phyloP scores from a whole-genome alignment of 2,329 filamentous ascomycete species.

The Herpotrichia juniperi region DNA sequence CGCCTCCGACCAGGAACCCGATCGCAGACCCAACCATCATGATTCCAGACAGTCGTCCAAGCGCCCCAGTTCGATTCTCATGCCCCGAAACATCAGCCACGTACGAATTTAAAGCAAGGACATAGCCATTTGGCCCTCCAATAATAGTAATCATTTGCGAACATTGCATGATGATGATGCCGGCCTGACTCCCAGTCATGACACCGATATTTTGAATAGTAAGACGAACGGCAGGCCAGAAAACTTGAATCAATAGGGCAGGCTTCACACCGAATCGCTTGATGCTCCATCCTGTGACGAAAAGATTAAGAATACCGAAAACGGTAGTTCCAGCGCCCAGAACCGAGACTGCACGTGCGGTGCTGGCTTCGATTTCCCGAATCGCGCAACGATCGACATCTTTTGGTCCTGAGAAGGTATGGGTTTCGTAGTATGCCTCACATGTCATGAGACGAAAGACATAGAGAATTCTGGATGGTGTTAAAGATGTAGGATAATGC shows the following conservation, averaged over 20 bases:
- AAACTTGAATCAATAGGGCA: conserved; percentile 67
- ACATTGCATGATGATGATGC: conserved; percentile 71
- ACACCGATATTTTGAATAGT: conserved; percentile 70
- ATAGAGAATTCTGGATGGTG: conserved; percentile 52
- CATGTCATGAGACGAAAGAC: conserved; percentile 76
- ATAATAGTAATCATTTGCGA: conserved; percentile 72
- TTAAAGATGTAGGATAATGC: conserved; percentile 2
- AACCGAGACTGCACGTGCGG: conserved; percentile 68
- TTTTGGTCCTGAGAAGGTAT: conserved; percentile 56
- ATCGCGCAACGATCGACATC: conserved; percentile 62
- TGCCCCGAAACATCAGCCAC: conserved; percentile 69
- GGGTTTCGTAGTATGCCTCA: conserved; percentile 68
- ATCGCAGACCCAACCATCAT: conserved; percentile 71
- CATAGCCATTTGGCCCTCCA: conserved; percentile 72
- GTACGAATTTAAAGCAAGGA: conserved; percentile 72
- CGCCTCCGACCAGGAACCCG: conserved; percentile 69
- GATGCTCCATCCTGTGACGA: conserved; percentile 70
- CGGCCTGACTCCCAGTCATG: conserved; percentile 62
- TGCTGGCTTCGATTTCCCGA: conserved; percentile 68
- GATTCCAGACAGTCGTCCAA: conserved; percentile 69
- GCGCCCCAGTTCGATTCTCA: conserved; percentile 65
- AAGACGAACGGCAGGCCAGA: conserved; percentile 69
- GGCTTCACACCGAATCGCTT: conserved; percentile 69
- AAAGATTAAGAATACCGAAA: conserved; percentile 70
- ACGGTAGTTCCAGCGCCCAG: conserved; percentile 71